Conservation (phyloP, 2,329 filamentous ascomycete species). For the Trichoderma koningiopsis region DNA sequence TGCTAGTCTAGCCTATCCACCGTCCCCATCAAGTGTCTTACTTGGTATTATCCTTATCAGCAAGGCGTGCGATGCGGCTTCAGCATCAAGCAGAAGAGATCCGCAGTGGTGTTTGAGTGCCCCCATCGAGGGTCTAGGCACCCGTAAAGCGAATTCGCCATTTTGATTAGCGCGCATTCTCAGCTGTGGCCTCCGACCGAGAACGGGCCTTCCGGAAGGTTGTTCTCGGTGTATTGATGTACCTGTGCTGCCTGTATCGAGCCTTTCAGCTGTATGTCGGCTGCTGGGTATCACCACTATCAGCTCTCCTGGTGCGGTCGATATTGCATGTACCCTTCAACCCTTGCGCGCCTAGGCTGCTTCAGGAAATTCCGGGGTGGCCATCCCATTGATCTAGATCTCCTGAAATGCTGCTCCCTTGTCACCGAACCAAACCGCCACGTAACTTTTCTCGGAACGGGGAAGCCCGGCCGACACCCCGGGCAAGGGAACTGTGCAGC, state of each 20-base stretch:
- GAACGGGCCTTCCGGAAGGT: background rate
- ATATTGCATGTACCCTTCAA: slow-evolving; percentile 10
- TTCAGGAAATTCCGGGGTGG: slow-evolving; percentile 39
- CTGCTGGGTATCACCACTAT: background rate
- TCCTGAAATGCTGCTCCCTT: slow-evolving; percentile 34
- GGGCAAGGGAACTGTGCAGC: slow-evolving; percentile 18
- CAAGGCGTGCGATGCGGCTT: slow-evolving; percentile 20
- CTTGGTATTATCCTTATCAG: slow-evolving; percentile 16
- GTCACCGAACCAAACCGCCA: slow-evolving; percentile 29
- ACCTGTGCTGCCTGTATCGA: background rate
- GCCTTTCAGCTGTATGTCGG: background rate
- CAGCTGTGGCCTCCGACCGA: background rate
- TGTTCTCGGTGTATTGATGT: background rate
- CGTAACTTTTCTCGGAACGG: slow-evolving; percentile 34
- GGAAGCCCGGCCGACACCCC: slow-evolving; percentile 32
- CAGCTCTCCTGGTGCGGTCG: background rate
- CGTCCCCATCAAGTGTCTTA: slow-evolving; percentile 13
- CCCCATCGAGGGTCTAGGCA: slow-evolving; percentile 18
- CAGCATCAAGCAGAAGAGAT: background rate
- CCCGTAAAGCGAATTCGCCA: background rate
- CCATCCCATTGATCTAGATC: slow-evolving; percentile 38
- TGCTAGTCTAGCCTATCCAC: slow-evolving; percentile 18
- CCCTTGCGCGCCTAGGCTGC: slow-evolving; percentile 31
- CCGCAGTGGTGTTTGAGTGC: slow-evolving; percentile 2
- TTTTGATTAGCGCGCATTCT: background rate